Conservation (phyloP, 2,329 filamentous ascomycete genomes). For the Kalmusia sp. region DNA sequence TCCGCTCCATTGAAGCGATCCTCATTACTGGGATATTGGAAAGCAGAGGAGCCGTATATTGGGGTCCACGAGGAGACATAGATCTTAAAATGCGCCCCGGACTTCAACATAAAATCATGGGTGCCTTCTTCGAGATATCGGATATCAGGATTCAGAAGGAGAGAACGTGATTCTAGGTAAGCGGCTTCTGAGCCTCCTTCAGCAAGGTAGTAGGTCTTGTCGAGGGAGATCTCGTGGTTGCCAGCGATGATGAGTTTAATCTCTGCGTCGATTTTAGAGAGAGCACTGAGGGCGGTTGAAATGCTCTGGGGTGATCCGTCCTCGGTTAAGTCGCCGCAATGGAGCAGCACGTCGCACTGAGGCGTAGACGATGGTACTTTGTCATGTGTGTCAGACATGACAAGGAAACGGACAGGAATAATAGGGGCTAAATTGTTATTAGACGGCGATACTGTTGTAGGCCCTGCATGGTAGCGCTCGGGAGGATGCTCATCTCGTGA, state of each 20-base stretch:
- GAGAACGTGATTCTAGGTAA: conserved; percentile 11
- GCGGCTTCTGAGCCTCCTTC: conserved; percentile 31
- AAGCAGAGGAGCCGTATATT: conserved; percentile 60
- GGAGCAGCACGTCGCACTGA: conserved; percentile 60
- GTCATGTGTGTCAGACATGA: conserved; percentile 52
- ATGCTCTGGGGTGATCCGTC: conserved; percentile 57
- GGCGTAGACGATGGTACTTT: conserved; percentile 49
- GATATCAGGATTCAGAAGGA: conserved; percentile 52
- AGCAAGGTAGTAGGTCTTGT: conserved; percentile 47
- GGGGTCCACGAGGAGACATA: conserved; percentile 62
- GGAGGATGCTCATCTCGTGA: background rate
- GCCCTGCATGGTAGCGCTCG: background rate
- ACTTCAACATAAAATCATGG: conserved; percentile 53
- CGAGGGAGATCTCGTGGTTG: conserved; percentile 67
- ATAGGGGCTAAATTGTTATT: background rate
- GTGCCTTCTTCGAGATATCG: conserved; percentile 61
- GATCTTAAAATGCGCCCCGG: conserved; percentile 57
- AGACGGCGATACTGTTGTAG: background rate
- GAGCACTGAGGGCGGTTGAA: conserved; percentile 50
- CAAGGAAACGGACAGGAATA: conserved; percentile 36
- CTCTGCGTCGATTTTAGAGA: conserved; percentile 57
- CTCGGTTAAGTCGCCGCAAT: conserved; percentile 65
- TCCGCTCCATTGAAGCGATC: conserved; percentile 58
- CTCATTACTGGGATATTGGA: conserved; percentile 56
- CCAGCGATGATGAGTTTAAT: conserved; percentile 68